Conservation (phyloP, 805 yeast species). For the Candida coquimbonensis region DNA sequence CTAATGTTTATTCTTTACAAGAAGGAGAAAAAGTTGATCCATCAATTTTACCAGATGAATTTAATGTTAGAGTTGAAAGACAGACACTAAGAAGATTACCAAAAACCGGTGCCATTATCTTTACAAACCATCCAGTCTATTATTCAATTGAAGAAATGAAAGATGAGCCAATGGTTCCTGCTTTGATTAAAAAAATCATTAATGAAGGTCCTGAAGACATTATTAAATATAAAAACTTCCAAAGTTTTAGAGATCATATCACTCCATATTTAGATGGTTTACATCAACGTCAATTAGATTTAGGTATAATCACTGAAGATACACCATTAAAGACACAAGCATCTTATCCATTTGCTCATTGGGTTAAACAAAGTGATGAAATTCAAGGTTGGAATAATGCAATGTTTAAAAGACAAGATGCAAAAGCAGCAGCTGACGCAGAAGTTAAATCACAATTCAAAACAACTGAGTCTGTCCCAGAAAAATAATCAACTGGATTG, state of each 20-base stretch:
- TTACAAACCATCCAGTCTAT: slow-evolving; percentile 73
- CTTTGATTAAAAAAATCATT: slow-evolving; percentile 52
- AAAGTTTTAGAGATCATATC: slow-evolving; percentile 51
- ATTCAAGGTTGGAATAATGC: slow-evolving; percentile 34
- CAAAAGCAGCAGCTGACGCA: slow-evolving; percentile 11
- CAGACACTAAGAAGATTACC: slow-evolving; percentile 68
- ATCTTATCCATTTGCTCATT: slow-evolving; percentile 60
- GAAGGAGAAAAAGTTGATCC: slow-evolving; percentile 40
- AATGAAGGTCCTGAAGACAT: slow-evolving; percentile 63
- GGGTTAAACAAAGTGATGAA: slow-evolving; percentile 30
- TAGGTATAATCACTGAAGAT: slow-evolving; percentile 47
- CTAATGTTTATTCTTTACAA: slow-evolving; percentile 45
- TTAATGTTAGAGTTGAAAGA: slow-evolving; percentile 65
- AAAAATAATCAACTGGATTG: neutral
- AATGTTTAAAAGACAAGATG: slow-evolving; percentile 22
- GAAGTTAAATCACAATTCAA: slow-evolving; percentile 1
- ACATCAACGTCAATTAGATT: slow-evolving; percentile 50
- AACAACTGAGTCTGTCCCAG: neutral
- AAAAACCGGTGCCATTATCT: slow-evolving; percentile 55
- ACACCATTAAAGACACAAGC: slow-evolving; percentile 53
- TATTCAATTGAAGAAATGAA: slow-evolving; percentile 76
- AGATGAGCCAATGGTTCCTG: slow-evolving; percentile 71
- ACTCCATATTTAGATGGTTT: slow-evolving; percentile 49
- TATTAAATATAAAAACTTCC: slow-evolving; percentile 57
- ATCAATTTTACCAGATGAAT: slow-evolving; percentile 41